phyloP scores from a whole-genome alignment of 768 basidiomycete species.

The Tricholoma sp. region DNA sequence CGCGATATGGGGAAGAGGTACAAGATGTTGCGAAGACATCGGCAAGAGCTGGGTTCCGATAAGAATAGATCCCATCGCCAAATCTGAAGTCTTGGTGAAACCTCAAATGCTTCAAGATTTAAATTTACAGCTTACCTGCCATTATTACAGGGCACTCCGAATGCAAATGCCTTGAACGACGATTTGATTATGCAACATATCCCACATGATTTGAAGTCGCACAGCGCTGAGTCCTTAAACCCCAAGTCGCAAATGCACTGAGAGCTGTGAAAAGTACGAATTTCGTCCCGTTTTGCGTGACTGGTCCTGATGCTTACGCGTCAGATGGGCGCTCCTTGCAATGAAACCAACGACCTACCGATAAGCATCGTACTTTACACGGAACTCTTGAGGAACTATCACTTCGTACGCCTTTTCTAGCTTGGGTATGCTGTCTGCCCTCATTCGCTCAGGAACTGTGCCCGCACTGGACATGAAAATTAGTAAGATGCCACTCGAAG shows the following conservation, averaged over 20 bases:
- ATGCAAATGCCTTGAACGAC: conserved; percentile 52
- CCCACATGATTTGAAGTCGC: conserved; percentile 59
- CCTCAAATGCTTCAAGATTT: neutral
- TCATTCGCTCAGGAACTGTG: conserved; percentile 55
- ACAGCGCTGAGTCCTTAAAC: conserved; percentile 42
- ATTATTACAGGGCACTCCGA: conserved; percentile 44
- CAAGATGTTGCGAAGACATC: conserved; percentile 63
- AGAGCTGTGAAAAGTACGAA: conserved; percentile 58
- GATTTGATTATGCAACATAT: conserved; percentile 59
- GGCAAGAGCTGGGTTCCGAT: conserved; percentile 52
- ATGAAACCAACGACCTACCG: conserved; percentile 28
- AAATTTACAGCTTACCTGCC: conserved; percentile 45
- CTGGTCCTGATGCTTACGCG: conserved; percentile 24
- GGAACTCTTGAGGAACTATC: conserved; percentile 34
- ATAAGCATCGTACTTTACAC: conserved; percentile 43
- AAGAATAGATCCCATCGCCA: conserved; percentile 62
- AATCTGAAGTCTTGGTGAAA: conserved; percentile 30
- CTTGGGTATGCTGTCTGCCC: conserved; percentile 32
- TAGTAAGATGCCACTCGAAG: conserved; percentile 8
- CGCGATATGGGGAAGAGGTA: conserved; percentile 60
- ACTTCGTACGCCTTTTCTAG: conserved; percentile 59
- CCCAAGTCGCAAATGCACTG: conserved; percentile 71
- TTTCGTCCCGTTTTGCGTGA: conserved; percentile 35
- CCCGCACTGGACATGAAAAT: conserved; percentile 27
- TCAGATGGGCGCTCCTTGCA: neutral